phyloP scores from a whole-genome alignment of 495 filamentous ascomycete genomes.

The Trichoderma orchidacearum region DNA sequence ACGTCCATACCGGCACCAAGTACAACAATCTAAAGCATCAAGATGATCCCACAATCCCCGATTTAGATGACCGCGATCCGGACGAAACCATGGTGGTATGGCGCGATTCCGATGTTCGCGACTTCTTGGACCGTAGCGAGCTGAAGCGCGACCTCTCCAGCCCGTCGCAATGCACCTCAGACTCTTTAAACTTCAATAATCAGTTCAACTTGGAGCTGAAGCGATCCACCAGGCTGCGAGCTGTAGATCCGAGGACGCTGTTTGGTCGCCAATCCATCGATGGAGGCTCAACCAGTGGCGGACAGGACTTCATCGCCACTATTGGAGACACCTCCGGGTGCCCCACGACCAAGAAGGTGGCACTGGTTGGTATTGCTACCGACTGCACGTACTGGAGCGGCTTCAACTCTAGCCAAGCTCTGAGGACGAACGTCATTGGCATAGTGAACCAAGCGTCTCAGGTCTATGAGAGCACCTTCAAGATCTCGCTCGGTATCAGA shows the following conservation, averaged over 20 bases:
- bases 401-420: conserved; percentile 48
- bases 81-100: conserved; percentile 84
- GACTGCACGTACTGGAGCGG: conserved; percentile 73
- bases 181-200: conserved; percentile 57
- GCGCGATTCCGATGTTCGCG: conserved; percentile 72
- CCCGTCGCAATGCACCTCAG: conserved; percentile 42
- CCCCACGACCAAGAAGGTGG: conserved; percentile 76
- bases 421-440: conserved; percentile 60
- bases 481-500: conserved; percentile 78
- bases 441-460: conserved; percentile 78
- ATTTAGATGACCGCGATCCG: conserved; percentile 13
- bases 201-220: conserved; percentile 24
- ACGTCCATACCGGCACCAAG: conserved; percentile 63
- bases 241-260: conserved; percentile 15
- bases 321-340: conserved; percentile 77
- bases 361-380: conserved; percentile 80
- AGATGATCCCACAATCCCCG: conserved; percentile 57
- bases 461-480: conserved; percentile 82
- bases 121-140: conserved; percentile 2
- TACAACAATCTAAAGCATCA: conserved; percentile 61
- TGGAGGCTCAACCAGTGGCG: conserved; percentile 49
- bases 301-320: conserved; percentile 66
- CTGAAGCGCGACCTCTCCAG: conserved; percentile 20
- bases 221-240: conserved; percentile 8
- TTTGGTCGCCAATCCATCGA: conserved; percentile 32